Base-by-base conservation (phyloP, 139 green algal species). In the Diplosphaera chodatii region DNA sequence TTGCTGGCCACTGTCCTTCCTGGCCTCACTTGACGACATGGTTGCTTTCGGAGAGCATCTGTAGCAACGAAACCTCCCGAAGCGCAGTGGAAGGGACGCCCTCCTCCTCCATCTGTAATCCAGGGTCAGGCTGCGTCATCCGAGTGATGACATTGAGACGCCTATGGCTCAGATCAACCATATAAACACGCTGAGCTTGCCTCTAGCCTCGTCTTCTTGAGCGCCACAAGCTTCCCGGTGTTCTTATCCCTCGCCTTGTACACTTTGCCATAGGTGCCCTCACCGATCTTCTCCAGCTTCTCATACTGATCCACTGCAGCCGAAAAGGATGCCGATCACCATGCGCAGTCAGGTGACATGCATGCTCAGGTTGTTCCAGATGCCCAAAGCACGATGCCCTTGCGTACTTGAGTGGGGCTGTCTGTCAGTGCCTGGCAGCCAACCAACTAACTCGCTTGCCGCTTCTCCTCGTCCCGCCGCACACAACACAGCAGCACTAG, bases 201-300 rank as follows among this genome's bases (percentile, higher is more conserved):
- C 69, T 80, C 75, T 20, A 80, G 37, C n/a, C 75, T 55, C 21
- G 75, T 99, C 75, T 98, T 96, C 77, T 99, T 99, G 15, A 99
- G 70, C 1, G 95, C 94, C 8, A 97, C 85, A 1, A 92, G 86
- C 1, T 71, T 41, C 22, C 84, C 82, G 6, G 81, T 92, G 5
- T 76, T 66, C 22, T 73, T 84, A 77, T 97, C 86, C 23, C 78
- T 76, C 0, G 90, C 95, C 69, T 96, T 97, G 83, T 97, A 99
- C 6, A 99, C 94, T 29, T 96, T 91, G 25, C 95, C 95, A 84
- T 99, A 99, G 1, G 95, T 99, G 15, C 95, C 95, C 70, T 98
- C 95, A 0, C 95, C 92, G 16, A 97, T 92, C 65, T 94, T 92
- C 40, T 95, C 92, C 5, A 96, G 70, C 70, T 92, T 92, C 75